Evolutionary conservation across 805 yeast genomes (phyloP), one percentile per base, ranked within the genome.

Genomic region (Ogataea methanolica): DNA sequence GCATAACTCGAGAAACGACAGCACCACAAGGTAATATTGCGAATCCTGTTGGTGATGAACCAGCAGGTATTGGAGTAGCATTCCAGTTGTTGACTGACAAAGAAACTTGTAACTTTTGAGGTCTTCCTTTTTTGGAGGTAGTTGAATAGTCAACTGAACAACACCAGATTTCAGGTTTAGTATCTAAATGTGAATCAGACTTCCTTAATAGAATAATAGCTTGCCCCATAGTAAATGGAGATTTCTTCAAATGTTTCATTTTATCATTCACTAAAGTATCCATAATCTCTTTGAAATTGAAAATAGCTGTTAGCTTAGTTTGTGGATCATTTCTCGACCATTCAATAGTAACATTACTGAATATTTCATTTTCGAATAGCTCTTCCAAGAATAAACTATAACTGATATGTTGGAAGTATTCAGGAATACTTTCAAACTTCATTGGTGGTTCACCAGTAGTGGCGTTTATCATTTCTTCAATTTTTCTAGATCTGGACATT

Each of bases 321-420:
- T 71, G 34, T 1, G 58, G 51, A 3, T 41, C 16, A 6, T 49
- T 49, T 69, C 71, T 44, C 73, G 78, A 82, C 58, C 64, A 59
- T 17, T 52, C 52, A 39, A 82, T 67, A 8, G 70, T 64, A 53
- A 80, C 73, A 44, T 78, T 76, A 0, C 73, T 67, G 36, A 74
- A 63, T 43, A 78, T 73, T 8, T 72, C 70, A 16, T 71, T 68
- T 26, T 73, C 76, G 23, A 71, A 65, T 45, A 76, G 73, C 55
- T 84, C 87, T 59, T 85, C 91, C 38, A 82, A 67, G 49, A 80
- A 82, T 46, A 84, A 61, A 45, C 82, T 82, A 62, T 76, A 76
- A 46, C 85, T 75, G 69, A 82, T 76, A 52, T 80, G 82, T 51
- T 74, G 67, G 58, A 75, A 77, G 57, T 85, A 84, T 17, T 73